These are phyloP conservation scores for Aureobasidium namibiae DNA, from an alignment of 2,329 filamentous ascomycete species.

Conservation along the genomic window DNA sequence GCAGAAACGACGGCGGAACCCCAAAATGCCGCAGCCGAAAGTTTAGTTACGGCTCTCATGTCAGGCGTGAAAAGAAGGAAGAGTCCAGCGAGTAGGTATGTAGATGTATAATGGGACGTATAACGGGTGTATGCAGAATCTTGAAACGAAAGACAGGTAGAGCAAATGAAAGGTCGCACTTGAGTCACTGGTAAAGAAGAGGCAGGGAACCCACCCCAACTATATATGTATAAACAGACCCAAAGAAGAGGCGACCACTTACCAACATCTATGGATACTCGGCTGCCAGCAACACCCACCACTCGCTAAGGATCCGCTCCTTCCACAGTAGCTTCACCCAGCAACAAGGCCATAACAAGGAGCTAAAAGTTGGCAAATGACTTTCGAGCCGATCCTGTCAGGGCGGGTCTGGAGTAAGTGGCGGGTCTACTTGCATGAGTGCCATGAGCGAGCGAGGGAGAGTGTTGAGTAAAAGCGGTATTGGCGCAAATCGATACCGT, in stretches of 20 bases:
- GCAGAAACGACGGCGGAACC: neutral
- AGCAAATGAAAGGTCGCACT: neutral
- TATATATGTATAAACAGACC: slow-evolving; percentile 7
- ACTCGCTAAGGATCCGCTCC: neutral
- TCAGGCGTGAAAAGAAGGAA: neutral
- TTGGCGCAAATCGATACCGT: neutral
- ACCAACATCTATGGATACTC: neutral
- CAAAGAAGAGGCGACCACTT: neutral
- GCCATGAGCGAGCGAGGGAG: neutral
- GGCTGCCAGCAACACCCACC: neutral
- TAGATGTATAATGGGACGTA: neutral
- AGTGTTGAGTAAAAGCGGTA: neutral
- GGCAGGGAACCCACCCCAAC: neutral
- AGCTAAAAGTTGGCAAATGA: slow-evolving; percentile 7
- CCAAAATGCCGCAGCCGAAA: slow-evolving; percentile 2
- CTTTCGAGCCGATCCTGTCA: slow-evolving; percentile 1
- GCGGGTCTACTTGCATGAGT: slow-evolving; percentile 1
- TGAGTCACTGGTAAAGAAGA: neutral
- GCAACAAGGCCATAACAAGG: neutral
- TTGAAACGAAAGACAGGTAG: neutral
- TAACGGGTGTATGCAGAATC: neutral
- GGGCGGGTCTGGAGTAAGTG: neutral
- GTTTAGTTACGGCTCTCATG: neutral
- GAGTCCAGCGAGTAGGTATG: neutral
- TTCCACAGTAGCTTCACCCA: neutral